Conservation (phyloP, 163 green algal species). For the Scenedesmus sp. region DNA sequence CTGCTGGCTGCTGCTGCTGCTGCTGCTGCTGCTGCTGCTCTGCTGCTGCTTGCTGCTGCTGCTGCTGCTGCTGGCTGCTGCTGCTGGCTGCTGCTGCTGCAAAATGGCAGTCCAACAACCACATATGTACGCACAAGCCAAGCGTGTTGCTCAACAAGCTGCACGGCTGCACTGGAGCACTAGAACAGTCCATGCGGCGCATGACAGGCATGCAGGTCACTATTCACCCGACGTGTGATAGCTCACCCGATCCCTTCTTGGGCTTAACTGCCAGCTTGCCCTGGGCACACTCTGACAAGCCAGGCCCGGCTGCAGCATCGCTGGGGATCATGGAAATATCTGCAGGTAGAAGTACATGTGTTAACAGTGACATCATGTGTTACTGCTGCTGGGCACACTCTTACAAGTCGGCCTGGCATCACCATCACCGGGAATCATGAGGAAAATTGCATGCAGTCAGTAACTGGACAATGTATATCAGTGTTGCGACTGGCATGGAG, state of each 20-base stretch:
- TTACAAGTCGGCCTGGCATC: neutral
- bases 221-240: neutral
- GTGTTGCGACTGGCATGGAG: no score
- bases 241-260: neutral
- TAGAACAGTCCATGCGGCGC: no score
- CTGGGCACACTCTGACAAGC: neutral
- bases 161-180: no score
- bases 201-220: neutral
- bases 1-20: no score
- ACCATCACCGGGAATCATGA: neutral
- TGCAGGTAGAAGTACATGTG: neutral
- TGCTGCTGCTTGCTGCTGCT: no score
- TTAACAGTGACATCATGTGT: neutral
- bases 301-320: neutral
- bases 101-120: no score
- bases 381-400: neutral
- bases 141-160: no score
- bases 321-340: neutral
- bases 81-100: no score
- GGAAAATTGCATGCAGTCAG: neutral
- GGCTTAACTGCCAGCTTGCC: conserved; percentile 1
- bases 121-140: no score
- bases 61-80: no score
- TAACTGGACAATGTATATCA: neutral
- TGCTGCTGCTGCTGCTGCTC: no score